Percentiles rank a stretch among this genome's conserved stretches.
Evolutionary conservation across 2,329 filamentous ascomycete genomes (phyloP).

Genomic region (Stemphylium beticola): DNA sequence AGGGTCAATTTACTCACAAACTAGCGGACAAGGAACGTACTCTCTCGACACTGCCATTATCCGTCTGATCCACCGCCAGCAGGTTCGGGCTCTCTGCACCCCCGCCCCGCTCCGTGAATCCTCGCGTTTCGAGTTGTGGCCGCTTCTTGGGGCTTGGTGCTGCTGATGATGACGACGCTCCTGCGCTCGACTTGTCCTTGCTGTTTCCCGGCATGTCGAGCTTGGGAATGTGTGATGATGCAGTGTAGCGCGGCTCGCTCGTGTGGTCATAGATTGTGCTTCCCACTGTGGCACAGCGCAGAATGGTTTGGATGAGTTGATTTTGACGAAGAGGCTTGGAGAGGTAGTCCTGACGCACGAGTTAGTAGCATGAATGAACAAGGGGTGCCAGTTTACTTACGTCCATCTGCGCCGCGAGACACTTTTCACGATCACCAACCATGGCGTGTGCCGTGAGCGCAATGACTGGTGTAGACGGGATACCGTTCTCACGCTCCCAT

Average conservation of each 20-base stretch:
- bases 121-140: slow-evolving; percentile 65
- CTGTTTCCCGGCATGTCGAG: slow-evolving; percentile 6
- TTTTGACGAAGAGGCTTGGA: slow-evolving; percentile 97
- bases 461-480: slow-evolving; percentile 90
- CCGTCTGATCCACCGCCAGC: slow-evolving; percentile 65
- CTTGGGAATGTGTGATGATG: slow-evolving; percentile 12
- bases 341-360: slow-evolving; percentile 72
- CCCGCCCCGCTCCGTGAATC: slow-evolving; percentile 72
- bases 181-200: slow-evolving; percentile 3
- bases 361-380: slow-evolving; percentile 17
- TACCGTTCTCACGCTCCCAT: slow-evolving; percentile 82
- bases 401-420: slow-evolving; percentile 98
- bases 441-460: slow-evolving; percentile 97
- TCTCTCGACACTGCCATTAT: slow-evolving; percentile 65
- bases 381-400: slow-evolving; percentile 29
- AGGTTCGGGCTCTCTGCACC: slow-evolving; percentile 68
- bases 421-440: slow-evolving; percentile 97
- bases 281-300: slow-evolving; percentile 93
- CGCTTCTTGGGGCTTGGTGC: slow-evolving; percentile 41
- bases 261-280: slow-evolving; percentile 77
- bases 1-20: slow-evolving; percentile 25
- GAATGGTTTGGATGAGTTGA: slow-evolving; percentile 95
- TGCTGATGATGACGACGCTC: slow-evolving; percentile 6
- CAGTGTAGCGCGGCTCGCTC: slow-evolving; percentile 11
- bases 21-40: slow-evolving; percentile 50